Evolutionary conservation across 306 rosid genomes (phyloP).

Genomic region (Ziziphus jujuba): DNA sequence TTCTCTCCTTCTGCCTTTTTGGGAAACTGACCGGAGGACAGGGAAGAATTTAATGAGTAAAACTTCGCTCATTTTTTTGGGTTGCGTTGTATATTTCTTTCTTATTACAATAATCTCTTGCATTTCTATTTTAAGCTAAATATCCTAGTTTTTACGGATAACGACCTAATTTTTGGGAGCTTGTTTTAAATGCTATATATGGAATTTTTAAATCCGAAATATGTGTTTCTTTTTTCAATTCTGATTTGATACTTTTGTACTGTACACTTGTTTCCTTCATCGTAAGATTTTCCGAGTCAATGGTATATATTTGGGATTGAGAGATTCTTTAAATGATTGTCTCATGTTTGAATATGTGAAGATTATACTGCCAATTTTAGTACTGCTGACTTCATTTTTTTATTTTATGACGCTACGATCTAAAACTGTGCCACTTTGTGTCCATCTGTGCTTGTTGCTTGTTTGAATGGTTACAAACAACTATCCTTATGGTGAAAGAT

Average conservation of each 20-base stretch:
- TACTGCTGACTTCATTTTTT: too few relatives aligned
- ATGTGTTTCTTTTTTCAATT: background rate
- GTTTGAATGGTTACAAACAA: too few relatives aligned
- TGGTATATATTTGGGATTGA: too few relatives aligned
- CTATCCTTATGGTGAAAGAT: too few relatives aligned
- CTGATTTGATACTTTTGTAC: background rate
- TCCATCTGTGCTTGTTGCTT: too few relatives aligned
- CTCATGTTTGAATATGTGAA: too few relatives aligned
- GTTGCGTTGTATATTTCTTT: background rate
- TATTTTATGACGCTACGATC: too few relatives aligned
- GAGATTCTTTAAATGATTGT: too few relatives aligned
- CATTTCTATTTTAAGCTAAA: conserved; percentile 12
- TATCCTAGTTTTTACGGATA: background rate
- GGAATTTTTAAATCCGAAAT: background rate
- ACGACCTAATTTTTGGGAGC: conserved; percentile 5
- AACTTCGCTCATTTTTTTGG: background rate
- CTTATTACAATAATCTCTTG: background rate
- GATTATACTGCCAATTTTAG: too few relatives aligned
- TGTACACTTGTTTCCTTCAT: background rate
- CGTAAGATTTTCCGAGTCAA: too few relatives aligned
- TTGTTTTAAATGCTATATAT: background rate
- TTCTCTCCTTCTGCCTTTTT: background rate
- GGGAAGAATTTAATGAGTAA: background rate
- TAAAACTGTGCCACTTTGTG: too few relatives aligned
- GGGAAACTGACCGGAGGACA: conserved; percentile 1